phyloP scores from a whole-genome alignment of 1,284 basidiomycete genomes.

The Tilletia walkeri region DNA sequence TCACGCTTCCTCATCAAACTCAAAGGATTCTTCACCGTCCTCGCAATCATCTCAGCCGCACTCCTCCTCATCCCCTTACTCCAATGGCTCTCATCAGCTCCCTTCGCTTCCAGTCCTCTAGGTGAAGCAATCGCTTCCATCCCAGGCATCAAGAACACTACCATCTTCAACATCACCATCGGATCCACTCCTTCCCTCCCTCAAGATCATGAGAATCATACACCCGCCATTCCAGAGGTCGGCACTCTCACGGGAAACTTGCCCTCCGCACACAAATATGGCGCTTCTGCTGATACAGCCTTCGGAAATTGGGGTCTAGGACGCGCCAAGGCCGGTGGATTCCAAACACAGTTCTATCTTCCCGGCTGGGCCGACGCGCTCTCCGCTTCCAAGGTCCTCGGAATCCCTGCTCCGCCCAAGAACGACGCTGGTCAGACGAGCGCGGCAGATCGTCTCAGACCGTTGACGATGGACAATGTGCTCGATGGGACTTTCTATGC shows the following conservation, averaged over 20 bases:
- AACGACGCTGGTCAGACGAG: no score
- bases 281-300: conserved; percentile 28
- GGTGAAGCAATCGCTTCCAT: not conserved
- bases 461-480: conserved; percentile 5
- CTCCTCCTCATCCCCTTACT: conserved; percentile 31
- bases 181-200: not conserved
- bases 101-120: conserved; percentile 3
- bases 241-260: conserved; percentile 1
- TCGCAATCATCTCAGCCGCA: conserved; percentile 28
- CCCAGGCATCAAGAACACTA: conserved; percentile 2
- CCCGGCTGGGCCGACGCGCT: conserved; percentile 30
- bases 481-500: not conserved
- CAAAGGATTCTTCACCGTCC: conserved; percentile 18
- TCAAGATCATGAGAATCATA: not conserved
- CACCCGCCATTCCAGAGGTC: conserved; percentile 3
- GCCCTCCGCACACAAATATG: conserved; percentile 23
- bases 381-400: conserved; percentile 21
- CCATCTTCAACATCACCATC: not conserved
- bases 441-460: not conserved
- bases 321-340: conserved; percentile 22
- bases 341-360: conserved; percentile 31
- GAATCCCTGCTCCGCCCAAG: conserved; percentile 12
- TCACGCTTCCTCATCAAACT: not conserved
- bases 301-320: conserved; percentile 28
- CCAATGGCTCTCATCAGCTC: conserved; percentile 33